Conservation (phyloP, 2,329 filamentous ascomycete genomes). For the Colletotrichum tropicicola region DNA sequence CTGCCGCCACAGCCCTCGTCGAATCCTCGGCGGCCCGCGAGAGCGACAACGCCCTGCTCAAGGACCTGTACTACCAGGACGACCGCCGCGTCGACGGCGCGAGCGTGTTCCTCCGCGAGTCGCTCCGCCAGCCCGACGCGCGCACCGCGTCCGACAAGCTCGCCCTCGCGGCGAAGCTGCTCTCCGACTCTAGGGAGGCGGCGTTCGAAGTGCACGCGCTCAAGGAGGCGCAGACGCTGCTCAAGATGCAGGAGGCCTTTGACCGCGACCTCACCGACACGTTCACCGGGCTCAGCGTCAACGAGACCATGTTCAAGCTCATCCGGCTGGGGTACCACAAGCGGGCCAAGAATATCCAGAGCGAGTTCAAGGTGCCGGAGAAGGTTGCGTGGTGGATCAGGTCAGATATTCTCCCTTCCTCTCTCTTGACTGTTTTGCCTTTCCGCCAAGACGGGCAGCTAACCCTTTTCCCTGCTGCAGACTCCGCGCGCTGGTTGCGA, state of each 20-base stretch:
- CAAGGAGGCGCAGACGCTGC: conserved; percentile 80
- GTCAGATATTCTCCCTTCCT: conserved; percentile 46
- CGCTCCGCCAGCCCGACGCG: conserved; percentile 76
- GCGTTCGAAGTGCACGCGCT: conserved; percentile 78
- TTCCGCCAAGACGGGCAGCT: not conserved
- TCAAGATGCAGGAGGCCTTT: conserved; percentile 87
- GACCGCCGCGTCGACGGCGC: conserved; percentile 90
- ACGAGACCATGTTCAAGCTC: conserved; percentile 92
- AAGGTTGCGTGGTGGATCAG: conserved; percentile 89
- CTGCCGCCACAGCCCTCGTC: conserved; percentile 87
- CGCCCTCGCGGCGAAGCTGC: conserved; percentile 82
- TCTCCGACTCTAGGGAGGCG: conserved; percentile 84
- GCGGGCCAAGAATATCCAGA: conserved; percentile 86
- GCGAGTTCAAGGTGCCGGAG: conserved; percentile 92
- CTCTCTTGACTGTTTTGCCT: not conserved
- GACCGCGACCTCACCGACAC: conserved; percentile 82
- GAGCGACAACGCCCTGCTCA: conserved; percentile 81
- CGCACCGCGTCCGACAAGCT: conserved; percentile 84
- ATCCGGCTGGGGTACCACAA: conserved; percentile 84
- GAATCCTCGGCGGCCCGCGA: conserved; percentile 80
- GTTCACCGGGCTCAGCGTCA: conserved; percentile 85
- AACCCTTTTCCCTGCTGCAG: conserved; percentile 49
- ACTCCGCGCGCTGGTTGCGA: conserved; percentile 86
- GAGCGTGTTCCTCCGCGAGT: conserved; percentile 86
- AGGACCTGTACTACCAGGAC: conserved; percentile 97